phyloP scores from a whole-genome alignment of 441 rosid genomes.

The Rhodomyrtus psidioides region DNA sequence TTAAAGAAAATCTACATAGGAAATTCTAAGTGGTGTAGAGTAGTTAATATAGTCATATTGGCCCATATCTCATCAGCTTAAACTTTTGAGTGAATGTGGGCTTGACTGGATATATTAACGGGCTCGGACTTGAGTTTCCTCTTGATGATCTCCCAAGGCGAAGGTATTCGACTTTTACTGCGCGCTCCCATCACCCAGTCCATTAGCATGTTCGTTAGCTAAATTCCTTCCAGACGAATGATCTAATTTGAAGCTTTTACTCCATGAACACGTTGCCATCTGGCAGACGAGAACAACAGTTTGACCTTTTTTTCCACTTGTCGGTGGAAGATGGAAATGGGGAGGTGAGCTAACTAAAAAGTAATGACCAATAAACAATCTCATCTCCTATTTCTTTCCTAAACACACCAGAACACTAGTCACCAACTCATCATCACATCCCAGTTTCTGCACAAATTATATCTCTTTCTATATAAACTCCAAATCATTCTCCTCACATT shows the following conservation, averaged over 20 bases:
- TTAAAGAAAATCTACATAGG: no score
- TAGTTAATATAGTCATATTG: no score
- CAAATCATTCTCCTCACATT: background rate
- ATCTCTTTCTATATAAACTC: background rate
- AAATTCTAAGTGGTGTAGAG: no score
- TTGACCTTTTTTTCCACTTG: background rate
- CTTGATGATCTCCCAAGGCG: no score
- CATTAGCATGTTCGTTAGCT: no score
- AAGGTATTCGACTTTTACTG: no score
- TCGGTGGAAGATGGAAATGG: background rate
- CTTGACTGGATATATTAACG: no score
- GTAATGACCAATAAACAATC: background rate
- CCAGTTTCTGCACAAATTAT: background rate
- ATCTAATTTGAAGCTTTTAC: background rate
- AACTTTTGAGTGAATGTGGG: no score
- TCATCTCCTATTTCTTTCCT: background rate
- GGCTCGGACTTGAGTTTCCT: no score
- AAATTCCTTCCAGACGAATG: background rate
- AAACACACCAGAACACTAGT: background rate
- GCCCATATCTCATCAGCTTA: no score
- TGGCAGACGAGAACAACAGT: background rate
- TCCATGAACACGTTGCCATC: background rate
- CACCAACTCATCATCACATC: background rate
- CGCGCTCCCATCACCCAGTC: no score
- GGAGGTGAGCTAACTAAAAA: background rate